Evolutionary conservation across 345 rosid species (phyloP), one percentile per base, ranked within the genome.

Genomic region (Pistacia integerrima): DNA sequence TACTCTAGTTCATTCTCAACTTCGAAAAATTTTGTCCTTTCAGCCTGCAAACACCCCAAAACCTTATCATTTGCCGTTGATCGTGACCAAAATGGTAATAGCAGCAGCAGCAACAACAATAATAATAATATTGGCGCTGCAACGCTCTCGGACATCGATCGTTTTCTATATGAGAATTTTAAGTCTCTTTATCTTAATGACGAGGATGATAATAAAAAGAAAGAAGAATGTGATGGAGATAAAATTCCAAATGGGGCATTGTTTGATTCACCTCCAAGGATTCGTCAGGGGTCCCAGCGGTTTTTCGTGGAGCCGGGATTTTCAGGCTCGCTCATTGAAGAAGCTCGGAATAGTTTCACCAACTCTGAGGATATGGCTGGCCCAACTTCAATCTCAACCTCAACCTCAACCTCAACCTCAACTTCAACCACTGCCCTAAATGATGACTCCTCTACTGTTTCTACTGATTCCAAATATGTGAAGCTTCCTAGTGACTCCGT

Each of bases 151-250:
- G 99, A 95, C 51, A 76, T 95, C 16, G 99, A 95, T 75, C 90
- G 86, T 17, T 95, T 93, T 80, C 90, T 93, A 44, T 85, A 81
- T 18, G 97, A 93, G 81, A 95, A 95, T 80, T 93, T 95, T 81
- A 87, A 74, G 66, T 92, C 99, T n/a, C 89, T 95, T 54, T 95
- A 88, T 72, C 67, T 90, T 56, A 68, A 74, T 4, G 93, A 90
- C 11, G 88, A 79, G 0, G 79, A 79, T 0, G 86, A 80, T 4
- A 72, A 75, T 64, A 69, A 12, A 41, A 70, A 44, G 58, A 67
- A 64, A 38, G 79, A 57, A 51, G 67, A 66, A 14, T 76, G 51
- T 38, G 77, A 10, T 52, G 46, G 56, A 18, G 72, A 72, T 1
- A 65, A 54, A 35, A 64, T 38, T 51, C 59, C 74, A 7, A 17